phyloP scores from a whole-genome alignment of 192 early-diverging fungal species.

The Umbelopsis vinacea region DNA sequence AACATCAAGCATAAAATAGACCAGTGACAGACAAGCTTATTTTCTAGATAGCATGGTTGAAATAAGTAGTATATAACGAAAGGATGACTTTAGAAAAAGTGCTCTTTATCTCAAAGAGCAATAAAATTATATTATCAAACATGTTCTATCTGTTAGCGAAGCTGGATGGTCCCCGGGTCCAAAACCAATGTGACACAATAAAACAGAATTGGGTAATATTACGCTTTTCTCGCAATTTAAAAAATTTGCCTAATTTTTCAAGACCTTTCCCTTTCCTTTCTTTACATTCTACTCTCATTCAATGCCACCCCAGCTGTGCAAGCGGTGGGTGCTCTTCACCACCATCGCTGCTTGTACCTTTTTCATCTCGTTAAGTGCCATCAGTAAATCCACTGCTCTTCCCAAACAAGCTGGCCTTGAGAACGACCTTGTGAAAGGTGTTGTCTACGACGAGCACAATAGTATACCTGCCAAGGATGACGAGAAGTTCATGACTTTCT shows the following conservation, averaged over 20 bases:
- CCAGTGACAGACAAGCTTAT: too few species aligned
- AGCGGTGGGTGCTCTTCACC: neutral
- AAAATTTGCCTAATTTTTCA: conserved; percentile 10
- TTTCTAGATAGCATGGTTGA: too few species aligned
- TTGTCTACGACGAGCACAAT: too few species aligned
- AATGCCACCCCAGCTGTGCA: neutral
- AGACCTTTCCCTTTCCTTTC: neutral
- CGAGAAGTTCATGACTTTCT: conserved; percentile 49
- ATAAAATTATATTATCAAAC: too few species aligned
- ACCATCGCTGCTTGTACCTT: neutral
- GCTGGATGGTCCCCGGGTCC: too few species aligned
- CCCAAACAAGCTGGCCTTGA: neutral
- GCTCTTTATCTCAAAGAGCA: too few species aligned
- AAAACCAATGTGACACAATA: too few species aligned
- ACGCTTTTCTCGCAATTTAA: neutral
- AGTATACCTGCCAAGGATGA: neutral
- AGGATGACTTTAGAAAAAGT: too few species aligned
- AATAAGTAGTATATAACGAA: too few species aligned
- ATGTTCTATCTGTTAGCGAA: too few species aligned
- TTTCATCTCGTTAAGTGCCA: neutral
- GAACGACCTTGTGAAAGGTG: neutral
- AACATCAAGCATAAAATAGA: conserved; percentile 38
- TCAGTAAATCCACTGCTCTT: neutral
- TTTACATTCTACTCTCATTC: neutral
- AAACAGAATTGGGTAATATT: too few species aligned